phyloP scores from a whole-genome alignment of 345 rosid genomes.

The Nasturtium officinale region DNA sequence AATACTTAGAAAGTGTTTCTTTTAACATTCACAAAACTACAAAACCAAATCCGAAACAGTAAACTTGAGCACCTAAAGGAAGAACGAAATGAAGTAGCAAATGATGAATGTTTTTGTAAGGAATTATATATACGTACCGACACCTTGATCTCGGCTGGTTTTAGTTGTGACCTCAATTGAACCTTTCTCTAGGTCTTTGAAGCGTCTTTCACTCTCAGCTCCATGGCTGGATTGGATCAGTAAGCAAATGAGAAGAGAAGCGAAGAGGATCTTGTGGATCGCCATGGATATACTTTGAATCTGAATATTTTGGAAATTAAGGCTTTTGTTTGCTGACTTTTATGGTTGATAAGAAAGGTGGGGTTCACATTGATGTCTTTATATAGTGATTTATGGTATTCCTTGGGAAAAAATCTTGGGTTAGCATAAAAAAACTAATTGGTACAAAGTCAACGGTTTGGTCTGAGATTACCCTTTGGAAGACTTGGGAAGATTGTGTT shows the following conservation, averaged over 20 bases:
- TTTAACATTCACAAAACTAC: neutral
- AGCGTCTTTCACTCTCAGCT: conserved; percentile 36
- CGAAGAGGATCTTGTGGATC: conserved; percentile 35
- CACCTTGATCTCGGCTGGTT: conserved; percentile 39
- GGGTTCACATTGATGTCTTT: conserved; percentile 30
- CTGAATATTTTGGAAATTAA: conserved; percentile 14
- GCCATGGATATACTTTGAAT: conserved; percentile 43
- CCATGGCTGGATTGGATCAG: conserved; percentile 31
- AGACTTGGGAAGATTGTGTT: conserved; percentile 43
- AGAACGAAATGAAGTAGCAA: neutral
- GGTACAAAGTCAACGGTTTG: conserved; percentile 39
- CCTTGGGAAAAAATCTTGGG: conserved; percentile 27
- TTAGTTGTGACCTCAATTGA: conserved; percentile 50
- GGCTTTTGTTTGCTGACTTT: conserved; percentile 33
- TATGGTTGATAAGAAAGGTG: conserved; percentile 39
- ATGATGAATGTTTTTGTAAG: neutral
- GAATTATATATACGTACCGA: conserved; percentile 45
- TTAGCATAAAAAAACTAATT: conserved; percentile 27
- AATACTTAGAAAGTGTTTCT: neutral
- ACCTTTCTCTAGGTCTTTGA: conserved; percentile 47
- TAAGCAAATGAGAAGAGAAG: conserved; percentile 41
- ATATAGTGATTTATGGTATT: conserved; percentile 40
- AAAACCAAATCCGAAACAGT: neutral
- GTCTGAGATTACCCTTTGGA: conserved; percentile 44
- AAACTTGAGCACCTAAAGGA: neutral